phyloP scores from a whole-genome alignment of 345 rosid species.

The Syzygium jambos region DNA sequence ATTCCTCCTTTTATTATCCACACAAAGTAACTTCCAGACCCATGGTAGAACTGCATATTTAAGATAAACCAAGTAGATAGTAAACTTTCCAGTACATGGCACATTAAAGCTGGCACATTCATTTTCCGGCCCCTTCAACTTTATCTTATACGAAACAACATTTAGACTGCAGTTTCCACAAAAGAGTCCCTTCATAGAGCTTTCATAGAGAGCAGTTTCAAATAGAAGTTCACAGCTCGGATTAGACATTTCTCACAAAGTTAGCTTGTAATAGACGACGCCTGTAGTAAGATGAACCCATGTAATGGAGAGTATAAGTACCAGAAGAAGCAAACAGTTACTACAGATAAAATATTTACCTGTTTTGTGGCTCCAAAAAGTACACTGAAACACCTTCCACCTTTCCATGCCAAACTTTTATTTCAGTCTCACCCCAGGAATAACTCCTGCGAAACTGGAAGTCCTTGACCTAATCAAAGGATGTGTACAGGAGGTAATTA shows the following conservation, averaged over 20 bases:
- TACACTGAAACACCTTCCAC: conserved; percentile 91
- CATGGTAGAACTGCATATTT: not conserved
- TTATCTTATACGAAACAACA: not conserved
- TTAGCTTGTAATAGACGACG: not conserved
- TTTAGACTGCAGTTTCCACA: not conserved
- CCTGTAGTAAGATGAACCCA: not conserved
- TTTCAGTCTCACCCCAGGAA: conserved; percentile 81
- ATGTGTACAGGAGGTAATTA: not conserved
- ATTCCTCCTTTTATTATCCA: not conserved
- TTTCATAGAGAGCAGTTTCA: not conserved
- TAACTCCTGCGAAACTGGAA: conserved; percentile 49
- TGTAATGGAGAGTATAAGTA: not conserved
- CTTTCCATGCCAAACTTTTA: conserved; percentile 85
- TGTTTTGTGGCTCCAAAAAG: conserved; percentile 85
- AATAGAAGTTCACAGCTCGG: not conserved
- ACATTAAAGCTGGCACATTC: not conserved
- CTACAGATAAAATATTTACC: conserved; percentile 28
- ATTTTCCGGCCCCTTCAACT: not conserved
- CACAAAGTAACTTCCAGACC: not conserved
- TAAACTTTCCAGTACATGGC: not conserved
- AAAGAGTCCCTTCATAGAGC: not conserved
- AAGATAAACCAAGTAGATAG: not conserved
- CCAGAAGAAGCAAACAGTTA: not conserved
- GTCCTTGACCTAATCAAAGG: conserved; percentile 56
- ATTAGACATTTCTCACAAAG: not conserved